Percentiles rank a stretch among this genome's conserved stretches.
phyloP scores from a whole-genome alignment of 306 rosid species.

The Quercus suber region DNA sequence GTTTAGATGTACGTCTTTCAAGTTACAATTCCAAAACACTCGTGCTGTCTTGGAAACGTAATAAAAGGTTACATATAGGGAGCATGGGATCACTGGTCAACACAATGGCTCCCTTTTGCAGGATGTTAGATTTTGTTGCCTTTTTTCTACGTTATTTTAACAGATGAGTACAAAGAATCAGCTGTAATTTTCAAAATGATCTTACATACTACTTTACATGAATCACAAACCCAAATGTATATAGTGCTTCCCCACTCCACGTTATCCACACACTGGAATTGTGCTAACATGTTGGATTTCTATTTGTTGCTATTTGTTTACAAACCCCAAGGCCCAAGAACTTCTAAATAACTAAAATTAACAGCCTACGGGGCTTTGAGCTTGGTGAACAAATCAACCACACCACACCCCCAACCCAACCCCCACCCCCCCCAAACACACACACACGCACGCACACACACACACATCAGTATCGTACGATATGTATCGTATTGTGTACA shows the following conservation, averaged over 20 bases:
- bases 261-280: constrained; percentile 43
- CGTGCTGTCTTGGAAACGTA: constrained; percentile 77
- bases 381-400: background rate
- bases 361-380: constrained; percentile 1
- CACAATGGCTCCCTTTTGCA: constrained; percentile 35
- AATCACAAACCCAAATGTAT: constrained; percentile 31
- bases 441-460: background rate
- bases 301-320: constrained; percentile 19
- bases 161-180: background rate
- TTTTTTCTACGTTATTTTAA: constrained; percentile 12
- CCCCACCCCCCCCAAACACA: background rate
- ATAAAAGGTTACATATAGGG: constrained; percentile 17
- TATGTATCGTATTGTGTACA: too few species aligned
- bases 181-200: constrained; percentile 11
- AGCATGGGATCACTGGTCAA: constrained; percentile 60
- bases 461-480: rapidly evolving
- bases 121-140: constrained; percentile 52
- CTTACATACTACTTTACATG: background rate
- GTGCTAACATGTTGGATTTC: constrained; percentile 34
- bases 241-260: constrained; percentile 47
- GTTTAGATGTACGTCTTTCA: constrained; percentile 23
- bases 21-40: constrained; percentile 47
- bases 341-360: background rate
- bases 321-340: constrained; percentile 19
- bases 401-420: too few species aligned